Base-by-base conservation (phyloP, 2,329 filamentous ascomycete species). In the Calonectria henricotiae region DNA sequence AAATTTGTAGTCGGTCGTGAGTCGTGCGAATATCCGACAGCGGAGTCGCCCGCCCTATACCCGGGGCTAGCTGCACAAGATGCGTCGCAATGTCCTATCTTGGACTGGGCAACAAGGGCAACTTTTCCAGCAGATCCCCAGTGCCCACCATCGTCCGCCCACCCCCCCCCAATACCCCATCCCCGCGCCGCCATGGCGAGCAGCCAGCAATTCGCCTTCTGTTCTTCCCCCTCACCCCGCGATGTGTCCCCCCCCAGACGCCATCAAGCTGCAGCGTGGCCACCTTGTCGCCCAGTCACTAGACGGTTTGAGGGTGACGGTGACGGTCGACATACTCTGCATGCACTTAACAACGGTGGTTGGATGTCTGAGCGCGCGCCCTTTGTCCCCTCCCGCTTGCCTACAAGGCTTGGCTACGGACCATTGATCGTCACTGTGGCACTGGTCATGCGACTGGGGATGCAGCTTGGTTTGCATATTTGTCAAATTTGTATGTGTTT, bases 391-490 rank as follows among this genome's bases (percentile, higher is more conserved):
- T 41, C 13, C 35, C 20, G 13, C 54, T n/a, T 60, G 54, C 5
- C 7, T 41, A 25, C 54, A 41, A 43, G 12, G n/a, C 32, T 60
- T 39, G 35, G 35, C 35, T 60, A n/a, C 8, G 27, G 27, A 4
- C 54, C 44, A 39, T 54, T 54, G 55, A 54, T 65, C 44, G 62
- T 67, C 58, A 69, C 65, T 60, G 55, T 51, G 65, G 65, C 68
- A 62, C 39, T 49, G 71, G 47, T 73, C 65, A 73, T 69, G 32
- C 23, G 68, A 63, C 66, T 46, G 5, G 17, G 23, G n/a, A 32
- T 55, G 61, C 62, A 54, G 35, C 35, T 37, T 51, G 35, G 13
- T 54, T 44, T 54, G 58, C 46, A 62, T 47, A 68, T 30, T 68
- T 63, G n/a, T 54, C 20, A 25, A 51, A 32, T 64, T 68, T 64